Evolutionary conservation across 257 asterid genomes (phyloP).

Genomic region (Vinca minor): DNA sequence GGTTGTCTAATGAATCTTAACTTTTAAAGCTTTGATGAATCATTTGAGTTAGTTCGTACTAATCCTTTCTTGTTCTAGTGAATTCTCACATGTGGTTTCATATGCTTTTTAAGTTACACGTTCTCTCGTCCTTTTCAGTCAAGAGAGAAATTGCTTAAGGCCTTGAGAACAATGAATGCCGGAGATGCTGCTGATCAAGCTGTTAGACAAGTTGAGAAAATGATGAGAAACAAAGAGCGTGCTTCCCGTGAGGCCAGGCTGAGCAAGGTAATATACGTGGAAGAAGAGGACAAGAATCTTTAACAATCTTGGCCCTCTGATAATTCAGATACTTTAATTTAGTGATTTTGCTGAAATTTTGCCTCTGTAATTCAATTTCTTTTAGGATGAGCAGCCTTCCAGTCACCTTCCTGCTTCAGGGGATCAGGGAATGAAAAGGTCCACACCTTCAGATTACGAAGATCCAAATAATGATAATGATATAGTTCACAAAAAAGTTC

Average conservation of each 20-base stretch:
- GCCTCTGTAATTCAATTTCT: slow-evolving; percentile 1
- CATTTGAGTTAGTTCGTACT: slow-evolving; percentile 3
- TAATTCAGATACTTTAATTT: background rate
- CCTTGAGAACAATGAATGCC: slow-evolving; percentile 83
- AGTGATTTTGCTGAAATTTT: background rate
- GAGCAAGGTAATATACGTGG: slow-evolving; percentile 47
- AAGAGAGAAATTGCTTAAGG: slow-evolving; percentile 75
- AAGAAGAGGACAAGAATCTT: slow-evolving; percentile 6
- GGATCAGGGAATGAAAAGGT: slow-evolving; percentile 65
- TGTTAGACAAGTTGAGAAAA: slow-evolving; percentile 74
- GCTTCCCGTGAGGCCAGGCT: slow-evolving; percentile 65
- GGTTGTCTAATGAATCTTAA: background rate
- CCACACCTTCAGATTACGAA: slow-evolving; percentile 44
- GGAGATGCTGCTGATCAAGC: slow-evolving; percentile 99
- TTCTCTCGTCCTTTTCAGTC: slow-evolving; percentile 42
- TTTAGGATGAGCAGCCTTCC: slow-evolving; percentile 65
- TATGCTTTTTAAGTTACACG: slow-evolving; percentile 9
- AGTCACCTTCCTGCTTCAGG: slow-evolving; percentile 41
- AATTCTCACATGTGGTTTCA: slow-evolving; percentile 16
- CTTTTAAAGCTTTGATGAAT: background rate
- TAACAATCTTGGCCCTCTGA: background rate
- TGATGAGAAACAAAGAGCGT: slow-evolving; percentile 74
- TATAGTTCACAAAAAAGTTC: slow-evolving; percentile 44
- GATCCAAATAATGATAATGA: slow-evolving; percentile 46
- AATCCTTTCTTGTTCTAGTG: slow-evolving; percentile 10